Evolutionary conservation across 306 rosid genomes (phyloP), one percentile per base, ranked within the genome.

Genomic region (Pterocarpus macrocarpus): DNA sequence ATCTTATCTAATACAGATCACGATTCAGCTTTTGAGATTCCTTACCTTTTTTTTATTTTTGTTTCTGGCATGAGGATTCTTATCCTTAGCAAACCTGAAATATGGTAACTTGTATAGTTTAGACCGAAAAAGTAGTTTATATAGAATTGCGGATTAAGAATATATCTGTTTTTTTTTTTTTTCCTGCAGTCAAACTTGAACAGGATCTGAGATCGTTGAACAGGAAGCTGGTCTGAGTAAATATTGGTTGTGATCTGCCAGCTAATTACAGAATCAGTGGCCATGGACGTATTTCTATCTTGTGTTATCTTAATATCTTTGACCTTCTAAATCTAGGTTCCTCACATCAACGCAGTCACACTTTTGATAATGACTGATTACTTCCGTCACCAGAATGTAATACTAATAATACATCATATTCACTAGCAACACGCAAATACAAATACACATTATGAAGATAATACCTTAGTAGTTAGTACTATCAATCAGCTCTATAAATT

Each of bases 311-410:
- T 44, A 22, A 22, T 22, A 22, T 22, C 28, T 22, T 22, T 22
- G 28, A 22, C 28, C 28, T 22, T 22, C 28, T 22, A 22, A 22
- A 22, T 22, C 28, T 22, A 66, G 62, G 34, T 49, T 63, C 69
- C 78, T 52, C 79, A 30, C 47, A 70, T 28, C 5, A 59, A 65
- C 32, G 28, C 36, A 77, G 5, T 71, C 36, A 77, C 57, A 34
- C 79, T 44, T 28, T 80, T 72, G 7, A 56, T 32, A 62, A 62
- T 30, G 59, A 71, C 35, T 13, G 16, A 50, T 62, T 49, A 67
- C 69, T 49, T 49, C 8, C 9, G 45, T 14, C 53, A 63, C 55
- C 15, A 38, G 56, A 35, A 13, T 6, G 59, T 53, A 53, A 47
- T 13, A 44, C 34, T 33, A 39, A 73, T 33, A 65, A 22, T 22